Conservation (phyloP, 2,329 filamentous ascomycete species). For the Daldinia eschscholtzii region DNA sequence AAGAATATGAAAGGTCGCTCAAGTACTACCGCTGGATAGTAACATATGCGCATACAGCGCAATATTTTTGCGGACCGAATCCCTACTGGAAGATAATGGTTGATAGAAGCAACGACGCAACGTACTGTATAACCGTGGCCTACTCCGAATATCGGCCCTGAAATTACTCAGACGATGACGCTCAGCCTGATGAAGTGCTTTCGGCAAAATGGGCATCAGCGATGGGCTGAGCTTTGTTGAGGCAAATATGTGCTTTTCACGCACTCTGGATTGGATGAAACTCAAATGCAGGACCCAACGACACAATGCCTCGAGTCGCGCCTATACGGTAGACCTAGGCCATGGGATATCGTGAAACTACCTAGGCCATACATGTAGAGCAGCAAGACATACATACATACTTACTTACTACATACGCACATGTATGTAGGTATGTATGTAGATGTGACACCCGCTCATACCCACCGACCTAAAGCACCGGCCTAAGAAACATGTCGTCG, state of each 20-base stretch:
- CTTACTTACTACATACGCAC: not conserved
- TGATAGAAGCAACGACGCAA: slow-evolving; percentile 19
- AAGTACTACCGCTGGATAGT: slow-evolving; percentile 29
- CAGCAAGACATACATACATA: slow-evolving; percentile 27
- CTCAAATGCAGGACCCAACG: slow-evolving; percentile 28
- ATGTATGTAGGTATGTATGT: slow-evolving; percentile 3
- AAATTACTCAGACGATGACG: slow-evolving; percentile 27
- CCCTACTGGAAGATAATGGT: slow-evolving; percentile 24
- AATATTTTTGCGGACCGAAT: slow-evolving; percentile 36
- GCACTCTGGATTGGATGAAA: slow-evolving; percentile 35
- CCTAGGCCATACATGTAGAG: not conserved
- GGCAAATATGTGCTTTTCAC: slow-evolving; percentile 25
- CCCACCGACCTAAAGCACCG: slow-evolving; percentile 24
- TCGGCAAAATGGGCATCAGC: slow-evolving; percentile 29
- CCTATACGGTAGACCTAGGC: slow-evolving; percentile 20
- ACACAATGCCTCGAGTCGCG: slow-evolving; percentile 23
- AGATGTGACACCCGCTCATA: slow-evolving; percentile 29
- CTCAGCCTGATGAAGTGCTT: slow-evolving; percentile 27
- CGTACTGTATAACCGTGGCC: slow-evolving; percentile 10
- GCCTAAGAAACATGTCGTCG: slow-evolving; percentile 40
- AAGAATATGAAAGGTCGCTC: slow-evolving; percentile 20
- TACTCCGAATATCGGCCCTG: slow-evolving; percentile 40
- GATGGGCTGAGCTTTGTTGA: slow-evolving; percentile 28
- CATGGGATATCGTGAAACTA: slow-evolving; percentile 21
- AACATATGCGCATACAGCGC: slow-evolving; percentile 15